A percentile compares a stretch with the other conserved stretches of the same genome.
Evolutionary conservation across 1,284 basidiomycete genomes (phyloP).

Genomic region (Grifola frondosa): DNA sequence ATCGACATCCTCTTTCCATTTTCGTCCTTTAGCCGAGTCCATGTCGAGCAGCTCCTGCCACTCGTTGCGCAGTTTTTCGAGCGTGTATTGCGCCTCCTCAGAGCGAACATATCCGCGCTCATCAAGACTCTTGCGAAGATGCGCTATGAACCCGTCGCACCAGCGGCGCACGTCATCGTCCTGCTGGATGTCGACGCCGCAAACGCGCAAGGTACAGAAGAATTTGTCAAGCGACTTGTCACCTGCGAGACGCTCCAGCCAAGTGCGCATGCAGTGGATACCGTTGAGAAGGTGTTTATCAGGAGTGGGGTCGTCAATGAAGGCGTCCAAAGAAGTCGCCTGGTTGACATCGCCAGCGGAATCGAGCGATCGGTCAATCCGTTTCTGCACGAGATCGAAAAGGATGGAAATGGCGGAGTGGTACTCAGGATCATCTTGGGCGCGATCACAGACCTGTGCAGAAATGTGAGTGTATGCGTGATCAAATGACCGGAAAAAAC

Average conservation of each 20-base stretch:
- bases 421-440: constrained; percentile 58
- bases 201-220: constrained; percentile 37
- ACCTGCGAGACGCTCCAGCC: constrained; percentile 51
- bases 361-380: constrained; percentile 53
- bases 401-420: constrained; percentile 53
- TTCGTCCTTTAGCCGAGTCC: constrained; percentile 39
- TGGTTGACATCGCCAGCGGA: constrained; percentile 43
- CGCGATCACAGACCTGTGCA: constrained; percentile 57
- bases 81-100: constrained; percentile 42
- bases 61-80: constrained; percentile 43
- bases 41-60: constrained; percentile 50
- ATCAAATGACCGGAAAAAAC: constrained; percentile 11
- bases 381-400: constrained; percentile 54
- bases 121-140: constrained; percentile 45
- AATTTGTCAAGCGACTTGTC: constrained; percentile 46
- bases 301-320: constrained; percentile 57
- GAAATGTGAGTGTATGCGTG: background rate
- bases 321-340: constrained; percentile 45
- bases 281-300: constrained; percentile 56
- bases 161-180: constrained; percentile 48
- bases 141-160: constrained; percentile 48
- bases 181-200: constrained; percentile 44
- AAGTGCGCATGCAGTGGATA: constrained; percentile 41
- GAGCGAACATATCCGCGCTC: constrained; percentile 51
- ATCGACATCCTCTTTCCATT: constrained; percentile 54